Conservation (phyloP, 345 rosid species). For the Psidium guajava region DNA sequence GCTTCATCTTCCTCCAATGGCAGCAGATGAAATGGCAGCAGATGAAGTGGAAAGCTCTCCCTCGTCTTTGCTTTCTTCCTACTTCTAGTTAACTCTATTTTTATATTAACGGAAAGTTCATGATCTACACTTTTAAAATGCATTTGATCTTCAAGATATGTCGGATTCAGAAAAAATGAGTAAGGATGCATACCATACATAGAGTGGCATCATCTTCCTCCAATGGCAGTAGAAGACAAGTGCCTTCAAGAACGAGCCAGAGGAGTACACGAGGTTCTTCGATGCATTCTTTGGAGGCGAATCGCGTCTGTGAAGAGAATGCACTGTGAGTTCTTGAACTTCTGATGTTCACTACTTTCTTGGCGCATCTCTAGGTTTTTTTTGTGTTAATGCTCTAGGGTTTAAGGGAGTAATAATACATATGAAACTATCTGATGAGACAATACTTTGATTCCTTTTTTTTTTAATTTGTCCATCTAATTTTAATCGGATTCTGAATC, state of each 20-base stretch:
- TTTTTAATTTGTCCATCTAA: neutral
- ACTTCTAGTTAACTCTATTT: no score
- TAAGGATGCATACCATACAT: no score
- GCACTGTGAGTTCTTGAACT: neutral
- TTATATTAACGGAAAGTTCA: no score
- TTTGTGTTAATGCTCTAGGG: neutral
- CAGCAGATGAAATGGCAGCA: no score
- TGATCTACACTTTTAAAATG: no score
- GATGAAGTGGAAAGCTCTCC: no score
- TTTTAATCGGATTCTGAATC: neutral
- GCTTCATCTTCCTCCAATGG: no score
- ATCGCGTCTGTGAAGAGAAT: neutral
- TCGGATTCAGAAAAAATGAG: no score
- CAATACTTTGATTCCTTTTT: neutral
- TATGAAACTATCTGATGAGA: neutral
- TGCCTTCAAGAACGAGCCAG: neutral
- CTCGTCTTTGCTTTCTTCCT: no score
- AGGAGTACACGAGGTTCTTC: neutral
- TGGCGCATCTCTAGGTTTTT: neutral
- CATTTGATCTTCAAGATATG: no score
- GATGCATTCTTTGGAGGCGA: neutral
- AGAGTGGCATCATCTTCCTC: no score
- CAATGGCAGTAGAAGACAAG: no score
- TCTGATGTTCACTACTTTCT: neutral
- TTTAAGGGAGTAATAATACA: neutral